Conservation (phyloP, 768 basidiomycete species). For the Inosperma sp. region DNA sequence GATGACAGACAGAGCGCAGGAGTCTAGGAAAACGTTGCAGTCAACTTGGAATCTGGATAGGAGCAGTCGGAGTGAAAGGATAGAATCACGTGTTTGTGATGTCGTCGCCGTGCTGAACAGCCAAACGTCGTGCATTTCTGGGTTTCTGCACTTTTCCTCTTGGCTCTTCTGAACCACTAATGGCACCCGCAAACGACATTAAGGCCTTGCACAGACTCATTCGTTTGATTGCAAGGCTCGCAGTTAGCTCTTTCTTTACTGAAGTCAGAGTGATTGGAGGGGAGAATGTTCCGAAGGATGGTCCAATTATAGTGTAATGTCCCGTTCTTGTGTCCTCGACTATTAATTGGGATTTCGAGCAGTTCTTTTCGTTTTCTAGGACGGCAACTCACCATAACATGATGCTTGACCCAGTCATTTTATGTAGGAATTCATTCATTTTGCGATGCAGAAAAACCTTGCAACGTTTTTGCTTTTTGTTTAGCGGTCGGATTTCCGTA, state of each 20-base stretch:
- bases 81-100: not conserved
- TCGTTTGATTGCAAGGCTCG: conserved; percentile 64
- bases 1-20: too few species aligned
- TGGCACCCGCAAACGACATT: conserved; percentile 31
- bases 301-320: conserved; percentile 93
- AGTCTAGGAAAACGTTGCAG: too few species aligned
- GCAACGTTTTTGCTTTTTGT: not conserved
- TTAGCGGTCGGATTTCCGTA: conserved; percentile 81
- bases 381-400: conserved; percentile 76
- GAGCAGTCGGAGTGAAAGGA: not conserved
- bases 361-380: conserved; percentile 13
- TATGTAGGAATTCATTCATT: conserved; percentile 53
- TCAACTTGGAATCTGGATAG: too few species aligned
- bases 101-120: too few species aligned
- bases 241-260: conserved; percentile 83
- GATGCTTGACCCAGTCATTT: conserved; percentile 83
- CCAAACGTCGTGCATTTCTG: not conserved
- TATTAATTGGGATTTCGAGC: conserved; percentile 1
- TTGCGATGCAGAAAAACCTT: not conserved
- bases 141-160: not conserved
- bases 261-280: conserved; percentile 82
- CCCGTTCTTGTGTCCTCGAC: conserved; percentile 21
- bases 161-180: conserved; percentile 10
- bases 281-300: conserved; percentile 82
- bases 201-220: conserved; percentile 64